These are phyloP conservation scores for Clavaria fumosa DNA, from an alignment of 768 basidiomycete genomes.

Conservation along the genomic window DNA sequence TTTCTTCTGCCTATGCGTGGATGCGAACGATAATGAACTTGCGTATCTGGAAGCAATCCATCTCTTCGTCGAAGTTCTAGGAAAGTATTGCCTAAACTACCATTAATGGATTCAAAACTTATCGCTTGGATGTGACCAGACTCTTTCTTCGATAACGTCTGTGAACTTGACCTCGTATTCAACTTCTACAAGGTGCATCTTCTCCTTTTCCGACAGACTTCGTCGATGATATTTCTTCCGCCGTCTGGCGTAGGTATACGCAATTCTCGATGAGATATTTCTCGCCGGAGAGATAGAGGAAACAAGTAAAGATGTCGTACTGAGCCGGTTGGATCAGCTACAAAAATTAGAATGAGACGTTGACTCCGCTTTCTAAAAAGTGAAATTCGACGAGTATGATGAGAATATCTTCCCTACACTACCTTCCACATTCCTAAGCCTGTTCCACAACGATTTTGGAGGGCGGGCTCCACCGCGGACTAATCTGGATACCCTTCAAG, in stretches of 20 bases:
- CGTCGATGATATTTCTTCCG: background rate
- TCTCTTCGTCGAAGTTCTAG: slow-evolving; percentile 93
- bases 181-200: slow-evolving; percentile 85
- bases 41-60: slow-evolving; percentile 97
- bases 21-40: slow-evolving; percentile 96
- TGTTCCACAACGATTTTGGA: too few species aligned
- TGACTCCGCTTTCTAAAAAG: too few species aligned
- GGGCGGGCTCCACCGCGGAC: too few species aligned
- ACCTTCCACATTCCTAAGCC: too few species aligned
- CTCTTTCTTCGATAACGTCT: slow-evolving; percentile 97
- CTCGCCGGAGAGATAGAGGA: slow-evolving; percentile 97
- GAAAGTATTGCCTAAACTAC: slow-evolving; percentile 30
- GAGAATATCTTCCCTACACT: too few species aligned
- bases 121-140: slow-evolving; percentile 31
- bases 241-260: slow-evolving; percentile 57
- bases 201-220: background rate
- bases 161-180: slow-evolving; percentile 95
- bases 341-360: slow-evolving; percentile 69
- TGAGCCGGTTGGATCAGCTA: slow-evolving; percentile 77
- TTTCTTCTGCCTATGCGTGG: slow-evolving; percentile 96
- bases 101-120: slow-evolving; percentile 4
- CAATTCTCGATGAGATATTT: slow-evolving; percentile 96
- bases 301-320: slow-evolving; percentile 91
- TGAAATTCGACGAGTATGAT: too few species aligned
- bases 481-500: slow-evolving; percentile 56